Evolutionary conservation across 495 filamentous ascomycete genomes (phyloP).

Genomic region (Podospora australis): DNA sequence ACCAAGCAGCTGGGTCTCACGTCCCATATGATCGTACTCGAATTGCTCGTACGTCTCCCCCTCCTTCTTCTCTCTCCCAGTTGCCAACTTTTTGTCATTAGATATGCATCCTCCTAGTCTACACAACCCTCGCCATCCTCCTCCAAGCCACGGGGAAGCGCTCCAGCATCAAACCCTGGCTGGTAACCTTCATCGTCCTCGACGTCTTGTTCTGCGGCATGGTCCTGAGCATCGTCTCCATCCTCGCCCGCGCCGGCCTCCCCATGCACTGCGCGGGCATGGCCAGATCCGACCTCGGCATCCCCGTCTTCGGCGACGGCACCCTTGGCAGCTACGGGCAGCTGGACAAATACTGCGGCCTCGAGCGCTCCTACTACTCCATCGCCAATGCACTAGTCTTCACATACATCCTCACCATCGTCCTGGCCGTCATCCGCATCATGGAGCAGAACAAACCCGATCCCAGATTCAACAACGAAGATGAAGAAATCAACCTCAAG

Average conservation of each 20-base stretch:
- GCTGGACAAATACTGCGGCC: constrained; percentile 30
- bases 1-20: constrained; percentile 20
- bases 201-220: constrained; percentile 26
- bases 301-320: constrained; percentile 24
- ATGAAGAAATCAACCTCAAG: constrained; percentile 22
- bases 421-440: constrained; percentile 25
- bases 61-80: not conserved
- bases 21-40: constrained; percentile 24
- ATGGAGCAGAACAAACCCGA: constrained; percentile 24
- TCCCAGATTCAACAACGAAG: constrained; percentile 19
- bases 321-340: constrained; percentile 11
- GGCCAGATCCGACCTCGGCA: constrained; percentile 19
- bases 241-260: constrained; percentile 29
- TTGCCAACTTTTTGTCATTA: constrained; percentile 11
- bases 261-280: constrained; percentile 33
- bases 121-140: constrained; percentile 28
- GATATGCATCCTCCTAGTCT: constrained; percentile 28
- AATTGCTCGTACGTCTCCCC: constrained; percentile 30
- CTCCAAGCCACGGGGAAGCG: constrained; percentile 25
- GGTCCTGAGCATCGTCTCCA: constrained; percentile 25
- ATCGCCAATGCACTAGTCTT: constrained; percentile 32
- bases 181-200: constrained; percentile 20
- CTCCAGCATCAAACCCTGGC: constrained; percentile 18
- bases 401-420: constrained; percentile 32
- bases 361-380: constrained; percentile 30